Base-by-base conservation (phyloP, 2,329 filamentous ascomycete species). In the Colletotrichum acutatum region DNA sequence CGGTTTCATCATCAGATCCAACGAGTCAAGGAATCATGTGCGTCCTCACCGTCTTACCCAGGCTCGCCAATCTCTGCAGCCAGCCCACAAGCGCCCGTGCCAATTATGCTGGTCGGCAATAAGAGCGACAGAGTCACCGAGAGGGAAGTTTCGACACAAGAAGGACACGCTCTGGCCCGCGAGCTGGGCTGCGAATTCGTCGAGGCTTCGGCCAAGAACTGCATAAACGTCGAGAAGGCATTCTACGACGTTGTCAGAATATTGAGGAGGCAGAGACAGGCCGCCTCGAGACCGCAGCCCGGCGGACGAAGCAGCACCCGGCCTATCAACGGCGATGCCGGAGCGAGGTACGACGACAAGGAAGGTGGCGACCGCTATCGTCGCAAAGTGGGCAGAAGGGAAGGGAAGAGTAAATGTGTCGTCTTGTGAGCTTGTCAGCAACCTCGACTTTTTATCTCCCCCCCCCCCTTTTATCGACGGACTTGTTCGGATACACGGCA, bases 211-310 rank as follows among this genome's bases (percentile, higher is more conserved):
- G 96, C 96, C 46, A 98, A 98, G 86, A 98, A 98, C 82, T 98
- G 95, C 85, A 95, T 98, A 87, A 98, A 98, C 79, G 96, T 98
- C 66, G 97, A 98, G 83, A 98, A 97, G 87, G 96, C 95, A 37
- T 98, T 99, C 81, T 98, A 98, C 84, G 97, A 99, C 80, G 97
- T 99, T 8, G 97, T 98, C 67, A 89, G 97, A 77, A 94, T 97
- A 82, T 87, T 99, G 76, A 92, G 97, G 77, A 91, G 94, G 78
- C 95, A 98, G 84, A 90, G 94, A 78, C 92, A 94, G 78, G 85
- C 86, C 71, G 83, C 85, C 12, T 79, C 85, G 61, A 83, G 85
- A 34, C 83, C 84, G 37, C 74, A 76, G 57, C 67, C 76, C 61
- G 65, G 69, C 59, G 72, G 72, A 56, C 74, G 74, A 53, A 73